Evolutionary conservation across 106 monocot species (phyloP), one percentile per base, ranked within the genome.

Genomic region (Hemerocallis citrina): DNA sequence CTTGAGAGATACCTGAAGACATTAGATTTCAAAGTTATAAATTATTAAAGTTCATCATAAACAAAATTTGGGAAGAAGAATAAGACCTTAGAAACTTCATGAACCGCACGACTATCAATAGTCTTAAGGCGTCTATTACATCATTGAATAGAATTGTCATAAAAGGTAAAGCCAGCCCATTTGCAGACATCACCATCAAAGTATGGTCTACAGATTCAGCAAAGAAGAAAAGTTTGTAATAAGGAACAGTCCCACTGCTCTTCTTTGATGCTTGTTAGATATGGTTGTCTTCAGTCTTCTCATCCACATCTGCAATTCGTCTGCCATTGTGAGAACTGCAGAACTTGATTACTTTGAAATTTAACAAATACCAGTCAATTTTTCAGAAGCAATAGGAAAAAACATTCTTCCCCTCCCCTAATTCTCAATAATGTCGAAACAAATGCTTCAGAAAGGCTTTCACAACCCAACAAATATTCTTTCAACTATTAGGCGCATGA

Each of bases 61-160:
- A 2, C 17, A 3, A 6, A n/a, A n/a, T n/a, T n/a, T n/a, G n/a
- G n/a, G n/a, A n/a, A n/a, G n/a, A n/a, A n/a, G n/a, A n/a, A n/a
- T 36, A 8, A 24, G 23, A 75, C 80, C 80, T 75, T 58, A 6
- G 71, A 71, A 42, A 80, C 75, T 35, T 44, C 34, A 34, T 58
- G 32, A 34, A 75, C 55, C 23, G 75, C 54, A 24, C 35, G 1
- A 25, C 56, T 13, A 7, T 29, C 54, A 30, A 74, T 63, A 1
- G 57, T 24, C 3, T 27, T 71, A 80, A 75, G 2, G 75, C 44
- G 24, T 80, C n/a, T 2, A 71, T 67, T 51, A 72, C 3, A 16
- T 59, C 41, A 15, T 75, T 75, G 14, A 80, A 72, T 1, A 80
- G 63, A 67, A 80, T 19, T 20, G 80, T 80, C 70, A 75, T 68